Base-by-base conservation (phyloP, 108 stramenopile species). In the Mediolabrus comicus region DNA sequence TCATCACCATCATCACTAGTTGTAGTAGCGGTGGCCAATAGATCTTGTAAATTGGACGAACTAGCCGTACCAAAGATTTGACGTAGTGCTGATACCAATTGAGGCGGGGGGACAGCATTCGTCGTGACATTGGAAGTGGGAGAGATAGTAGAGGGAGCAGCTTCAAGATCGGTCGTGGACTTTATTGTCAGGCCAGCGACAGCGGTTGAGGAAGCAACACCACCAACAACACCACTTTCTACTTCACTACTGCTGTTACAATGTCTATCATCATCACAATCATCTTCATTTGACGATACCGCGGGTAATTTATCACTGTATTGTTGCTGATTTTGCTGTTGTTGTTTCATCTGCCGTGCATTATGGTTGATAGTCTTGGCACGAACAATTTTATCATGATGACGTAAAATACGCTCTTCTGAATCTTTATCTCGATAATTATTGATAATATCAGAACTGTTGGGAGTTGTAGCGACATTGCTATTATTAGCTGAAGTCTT, bases 311-410 rank as follows among this genome's bases (percentile, higher is more conserved):
- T 49, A 49, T 49, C 46, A 49, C 46, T 49, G 19, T 4, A 22
- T 49, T 49, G 46, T 49, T 49, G 46, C 9, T 24, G 22, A 43
- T 17, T 17, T 49, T 49, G 56, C 8, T 43, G 34, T 35, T 57
- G 56, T 17, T 43, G 55, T 56, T 56, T 36, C 56, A 57, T 16
- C 32, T 24, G 51, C 24, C 22, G 3, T 24, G 51, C 22, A 19
- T 17, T n/a, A 9, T 49, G 19, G 22, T 49, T 49, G 22, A 24
- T 49, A 25, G 69, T 74, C 60, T 74, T 68, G 33, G 65, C 63
- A 3, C 75, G 72, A 11, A 89, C 56, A 55, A 89, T 89, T 53
- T 90, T 90, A 6, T 79, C 77, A 54, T 90, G 86, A 52, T 90
- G 89, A 13, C 81, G 65, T 1, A 87, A 69, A 34, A 87, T 72